Evolutionary conservation across 108 stramenopile genomes (phyloP), one percentile per base, ranked within the genome.

Genomic region (Skeletonema tropicum): DNA sequence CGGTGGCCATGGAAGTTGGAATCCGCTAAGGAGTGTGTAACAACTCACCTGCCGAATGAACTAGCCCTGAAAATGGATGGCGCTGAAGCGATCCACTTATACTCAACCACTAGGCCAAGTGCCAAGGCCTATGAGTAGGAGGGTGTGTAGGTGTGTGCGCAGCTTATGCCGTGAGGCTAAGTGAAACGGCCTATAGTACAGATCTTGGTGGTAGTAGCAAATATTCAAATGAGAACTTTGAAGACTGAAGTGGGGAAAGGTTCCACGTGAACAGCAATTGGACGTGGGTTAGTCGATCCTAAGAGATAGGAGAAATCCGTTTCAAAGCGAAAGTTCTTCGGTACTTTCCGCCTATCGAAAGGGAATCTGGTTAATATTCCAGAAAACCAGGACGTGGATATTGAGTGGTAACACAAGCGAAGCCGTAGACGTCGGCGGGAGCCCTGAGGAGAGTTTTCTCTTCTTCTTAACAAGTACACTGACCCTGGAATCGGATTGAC

Each of bases 301-400:
- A 94, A 94, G 92, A 87, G 91, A 92, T 89, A 91, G 91, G 92
- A 90, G 83, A 91, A 91, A 78, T 90, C 88, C 87, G 93, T 90
- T 91, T 82, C 82, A 85, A 90, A 84, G 88, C 42, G 83, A 83
- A 83, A 45, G 69, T 73, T 83, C 83, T 83, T 88, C 86, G 87
- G 75, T 70, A 67, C 74, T 52, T 83, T 79, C 85, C 89, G 86
- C 86, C 89, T 89, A 89, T 87, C 90, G 90, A 96, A 94, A 92
- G 89, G 91, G 95, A 96, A 94, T 82, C 83, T 84, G 90, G 93
- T 94, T 96, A 93, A 96, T 88, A 94, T 94, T 94, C 92, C 92
- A 86, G 83, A 85, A n/a, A n/a, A 92, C 93, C 92, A 83, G 95
- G 87, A 93, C 76, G 89, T 91, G 90, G 95, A 94, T 93, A 89